Conservation (phyloP, 2,329 filamentous ascomycete genomes). For the Keithomyces neogunnii region DNA sequence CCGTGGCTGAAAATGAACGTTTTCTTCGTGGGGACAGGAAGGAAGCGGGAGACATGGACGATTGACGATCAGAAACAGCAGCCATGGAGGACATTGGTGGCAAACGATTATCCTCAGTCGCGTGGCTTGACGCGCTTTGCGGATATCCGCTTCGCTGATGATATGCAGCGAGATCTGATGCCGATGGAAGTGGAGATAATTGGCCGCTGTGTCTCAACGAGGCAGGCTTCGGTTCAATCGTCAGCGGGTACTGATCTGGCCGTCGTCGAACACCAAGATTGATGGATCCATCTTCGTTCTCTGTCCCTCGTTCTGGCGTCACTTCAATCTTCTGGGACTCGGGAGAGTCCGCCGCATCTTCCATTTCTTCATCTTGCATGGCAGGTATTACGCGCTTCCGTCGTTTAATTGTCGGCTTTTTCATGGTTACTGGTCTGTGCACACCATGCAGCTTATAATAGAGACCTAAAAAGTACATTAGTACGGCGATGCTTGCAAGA, state of each 20-base stretch:
- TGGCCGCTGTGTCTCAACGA: conserved; percentile 34
- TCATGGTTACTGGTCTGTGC: conserved; percentile 95
- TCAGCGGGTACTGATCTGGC: conserved; percentile 30
- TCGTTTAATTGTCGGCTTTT: conserved; percentile 93
- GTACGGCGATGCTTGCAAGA: not conserved
- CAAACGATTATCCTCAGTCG: conserved; percentile 49
- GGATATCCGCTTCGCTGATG: conserved; percentile 35
- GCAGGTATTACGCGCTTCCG: conserved; percentile 90
- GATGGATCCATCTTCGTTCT: conserved; percentile 57
- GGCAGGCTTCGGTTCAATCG: conserved; percentile 36
- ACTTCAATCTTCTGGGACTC: conserved; percentile 27
- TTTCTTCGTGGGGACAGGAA: conserved; percentile 55
- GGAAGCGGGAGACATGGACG: conserved; percentile 52
- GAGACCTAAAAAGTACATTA: conserved; percentile 51
- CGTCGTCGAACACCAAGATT: conserved; percentile 50
- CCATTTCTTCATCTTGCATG: conserved; percentile 40
- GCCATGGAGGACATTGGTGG: conserved; percentile 45
- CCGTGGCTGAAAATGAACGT: conserved; percentile 56
- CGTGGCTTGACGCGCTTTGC: conserved; percentile 29
- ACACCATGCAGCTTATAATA: conserved; percentile 96
- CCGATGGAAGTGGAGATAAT: conserved; percentile 32
- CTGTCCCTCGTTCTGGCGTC: conserved; percentile 42
- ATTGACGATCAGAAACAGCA: conserved; percentile 37
- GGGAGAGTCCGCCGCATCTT: conserved; percentile 40
- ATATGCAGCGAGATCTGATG: conserved; percentile 41